These are phyloP conservation scores for Sisymbrium altissimum DNA, from an alignment of 345 rosid species.

Conservation along the genomic window DNA sequence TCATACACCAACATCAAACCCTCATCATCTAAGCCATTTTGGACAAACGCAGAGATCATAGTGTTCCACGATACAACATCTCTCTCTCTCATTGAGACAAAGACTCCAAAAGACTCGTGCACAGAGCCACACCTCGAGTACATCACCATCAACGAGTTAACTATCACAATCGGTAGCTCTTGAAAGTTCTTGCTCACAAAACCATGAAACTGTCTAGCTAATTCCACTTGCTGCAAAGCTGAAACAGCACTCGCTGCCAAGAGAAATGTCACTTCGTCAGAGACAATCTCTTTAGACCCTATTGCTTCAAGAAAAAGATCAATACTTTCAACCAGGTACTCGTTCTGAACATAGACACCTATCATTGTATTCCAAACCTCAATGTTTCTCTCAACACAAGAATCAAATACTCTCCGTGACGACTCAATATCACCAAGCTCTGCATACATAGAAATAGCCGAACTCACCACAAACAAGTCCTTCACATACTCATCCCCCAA, in stretches of 20 bases:
- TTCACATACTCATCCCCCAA: constrained; percentile 54
- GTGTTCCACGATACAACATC: constrained; percentile 89
- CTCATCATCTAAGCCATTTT: constrained; percentile 80
- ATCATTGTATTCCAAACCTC: constrained; percentile 93
- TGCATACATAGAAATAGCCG: constrained; percentile 60
- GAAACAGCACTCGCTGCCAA: constrained; percentile 64
- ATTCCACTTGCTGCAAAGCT: constrained; percentile 54
- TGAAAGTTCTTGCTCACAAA: constrained; percentile 53
- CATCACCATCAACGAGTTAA: constrained; percentile 68
- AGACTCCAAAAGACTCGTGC: constrained; percentile 57
- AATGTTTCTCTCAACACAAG: constrained; percentile 52
- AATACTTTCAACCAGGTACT: constrained; percentile 43
- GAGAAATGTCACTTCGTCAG: constrained; percentile 68
- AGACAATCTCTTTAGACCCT: constrained; percentile 42
- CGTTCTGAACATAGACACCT: constrained; percentile 59
- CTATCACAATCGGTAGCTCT: constrained; percentile 44
- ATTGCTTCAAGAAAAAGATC: constrained; percentile 60
- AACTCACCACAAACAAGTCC: constrained; percentile 73
- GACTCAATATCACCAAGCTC: constrained; percentile 63
- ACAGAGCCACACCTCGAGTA: constrained; percentile 78
- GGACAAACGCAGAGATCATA: constrained; percentile 76
- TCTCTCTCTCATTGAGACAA: constrained; percentile 61
- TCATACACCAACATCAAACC: constrained; percentile 75
- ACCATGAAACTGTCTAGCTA: constrained; percentile 66
- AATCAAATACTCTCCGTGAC: constrained; percentile 62